Evolutionary conservation across 176 grass and related monocot genomes (phyloP).

Genomic region (Thinopyrum elongatum): DNA sequence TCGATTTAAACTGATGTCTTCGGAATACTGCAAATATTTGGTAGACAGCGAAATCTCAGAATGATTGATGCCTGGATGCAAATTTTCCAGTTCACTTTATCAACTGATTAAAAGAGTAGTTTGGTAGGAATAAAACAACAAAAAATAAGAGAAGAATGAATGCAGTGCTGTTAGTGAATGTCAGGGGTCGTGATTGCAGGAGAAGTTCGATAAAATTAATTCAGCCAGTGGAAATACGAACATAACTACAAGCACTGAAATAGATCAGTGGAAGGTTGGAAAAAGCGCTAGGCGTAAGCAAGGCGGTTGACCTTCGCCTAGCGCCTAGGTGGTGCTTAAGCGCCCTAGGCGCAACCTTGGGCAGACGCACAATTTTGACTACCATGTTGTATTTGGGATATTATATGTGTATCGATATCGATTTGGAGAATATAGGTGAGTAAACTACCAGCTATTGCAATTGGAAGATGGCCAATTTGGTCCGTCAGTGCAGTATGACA

Average conservation of each 20-base stretch:
- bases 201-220: background rate
- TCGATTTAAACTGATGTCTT: slow-evolving; percentile 33
- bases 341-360: no score
- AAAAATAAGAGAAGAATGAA: background rate
- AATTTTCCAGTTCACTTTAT: slow-evolving; percentile 25
- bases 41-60: slow-evolving; percentile 24
- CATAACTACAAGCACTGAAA: background rate
- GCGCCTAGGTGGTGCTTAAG: no score
- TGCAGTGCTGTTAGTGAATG: background rate
- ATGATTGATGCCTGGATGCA: slow-evolving; percentile 38
- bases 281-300: no score
- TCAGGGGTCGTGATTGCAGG: background rate
- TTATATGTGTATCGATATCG: no score
- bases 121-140: slow-evolving; percentile 9
- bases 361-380: no score
- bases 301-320: no score
- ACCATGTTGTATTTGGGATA: no score
- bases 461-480: no score
- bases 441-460: no score
- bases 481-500: no score
- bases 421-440: no score
- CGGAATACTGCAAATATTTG: slow-evolving; percentile 34
- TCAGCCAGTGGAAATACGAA: background rate
- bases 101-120: background rate
- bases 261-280: background rate